Evolutionary conservation across 257 asterid species (phyloP).

Genomic region (Solanum paucissectum): DNA sequence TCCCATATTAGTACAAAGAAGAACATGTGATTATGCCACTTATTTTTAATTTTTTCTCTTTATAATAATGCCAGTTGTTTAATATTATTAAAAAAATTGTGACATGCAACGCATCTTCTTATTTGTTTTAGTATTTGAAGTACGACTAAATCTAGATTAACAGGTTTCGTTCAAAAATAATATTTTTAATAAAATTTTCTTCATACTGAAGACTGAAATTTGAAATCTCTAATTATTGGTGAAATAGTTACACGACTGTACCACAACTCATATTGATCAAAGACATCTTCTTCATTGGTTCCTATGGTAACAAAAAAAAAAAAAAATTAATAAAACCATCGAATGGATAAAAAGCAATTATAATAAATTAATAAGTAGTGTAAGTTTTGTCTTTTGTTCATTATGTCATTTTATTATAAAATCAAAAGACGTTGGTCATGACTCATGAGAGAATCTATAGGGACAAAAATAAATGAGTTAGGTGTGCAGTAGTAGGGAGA

Average conservation of each 20-base stretch:
- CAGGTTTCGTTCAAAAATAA: too few relatives aligned
- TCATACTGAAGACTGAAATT: accelerated
- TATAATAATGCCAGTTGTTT: neutral
- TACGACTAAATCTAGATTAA: too few relatives aligned
- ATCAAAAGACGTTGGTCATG: neutral
- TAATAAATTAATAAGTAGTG: neutral
- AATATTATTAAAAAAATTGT: neutral
- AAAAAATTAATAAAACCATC: neutral
- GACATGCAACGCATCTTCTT: neutral
- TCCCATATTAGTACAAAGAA: neutral
- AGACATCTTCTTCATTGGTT: neutral
- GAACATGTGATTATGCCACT: neutral
- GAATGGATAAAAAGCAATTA: neutral
- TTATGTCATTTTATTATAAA: neutral
- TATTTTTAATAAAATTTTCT: accelerated
- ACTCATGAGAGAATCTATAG: neutral
- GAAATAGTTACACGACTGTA: accelerated
- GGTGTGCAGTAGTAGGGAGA: neutral
- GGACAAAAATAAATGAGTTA: neutral
- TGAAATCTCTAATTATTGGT: too few relatives aligned
- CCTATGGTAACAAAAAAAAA: neutral
- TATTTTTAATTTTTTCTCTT: neutral
- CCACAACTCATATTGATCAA: neutral
- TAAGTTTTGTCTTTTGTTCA: neutral
- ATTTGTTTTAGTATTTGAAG: too few relatives aligned